Evolutionary conservation across 2,329 filamentous ascomycete genomes (phyloP).

Genomic region (Aspergillus hiratsukae): DNA sequence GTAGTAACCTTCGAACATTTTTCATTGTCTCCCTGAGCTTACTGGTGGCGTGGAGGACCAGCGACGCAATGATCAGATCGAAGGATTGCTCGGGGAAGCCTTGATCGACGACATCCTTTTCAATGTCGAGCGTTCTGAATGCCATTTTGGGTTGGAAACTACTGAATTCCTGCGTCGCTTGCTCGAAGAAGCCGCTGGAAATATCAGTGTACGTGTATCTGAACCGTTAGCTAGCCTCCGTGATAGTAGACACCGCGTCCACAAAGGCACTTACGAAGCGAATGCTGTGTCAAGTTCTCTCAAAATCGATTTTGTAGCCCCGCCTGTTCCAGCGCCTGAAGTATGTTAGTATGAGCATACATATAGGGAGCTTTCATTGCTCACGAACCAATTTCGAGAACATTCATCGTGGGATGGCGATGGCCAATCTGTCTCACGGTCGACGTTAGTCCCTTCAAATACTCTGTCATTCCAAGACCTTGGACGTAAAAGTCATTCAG

Average conservation of each 20-base stretch:
- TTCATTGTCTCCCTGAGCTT: conserved; percentile 18
- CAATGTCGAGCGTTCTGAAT: conserved; percentile 30
- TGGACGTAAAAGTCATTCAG: conserved; percentile 32
- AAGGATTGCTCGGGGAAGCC: conserved; percentile 27
- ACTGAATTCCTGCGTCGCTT: conserved; percentile 26
- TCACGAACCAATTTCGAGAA: too few relatives aligned
- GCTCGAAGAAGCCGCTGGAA: conserved; percentile 40
- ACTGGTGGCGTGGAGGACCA: conserved; percentile 39
- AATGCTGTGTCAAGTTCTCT: conserved; percentile 24
- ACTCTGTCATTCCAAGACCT: conserved; percentile 17
- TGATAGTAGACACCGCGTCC: too few relatives aligned
- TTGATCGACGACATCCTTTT: conserved; percentile 28
- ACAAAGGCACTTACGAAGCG: too few relatives aligned
- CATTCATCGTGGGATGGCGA: conserved; percentile 40
- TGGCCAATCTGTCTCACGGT: conserved; percentile 36
- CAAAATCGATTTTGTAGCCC: conserved; percentile 37
- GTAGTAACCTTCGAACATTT: conserved; percentile 33
- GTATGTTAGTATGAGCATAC: too few relatives aligned
- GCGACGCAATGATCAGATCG: conserved; percentile 36
- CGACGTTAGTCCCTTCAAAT: conserved; percentile 21
- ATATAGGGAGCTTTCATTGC: too few relatives aligned
- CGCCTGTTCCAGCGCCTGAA: too few relatives aligned
- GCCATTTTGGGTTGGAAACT: conserved; percentile 20
- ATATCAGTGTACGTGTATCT: conserved; percentile 47
- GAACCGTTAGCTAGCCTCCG: too few relatives aligned